These are phyloP conservation scores for Sporopachydermia quercuum DNA, from an alignment of 805 yeast species.

Conservation along the genomic window DNA sequence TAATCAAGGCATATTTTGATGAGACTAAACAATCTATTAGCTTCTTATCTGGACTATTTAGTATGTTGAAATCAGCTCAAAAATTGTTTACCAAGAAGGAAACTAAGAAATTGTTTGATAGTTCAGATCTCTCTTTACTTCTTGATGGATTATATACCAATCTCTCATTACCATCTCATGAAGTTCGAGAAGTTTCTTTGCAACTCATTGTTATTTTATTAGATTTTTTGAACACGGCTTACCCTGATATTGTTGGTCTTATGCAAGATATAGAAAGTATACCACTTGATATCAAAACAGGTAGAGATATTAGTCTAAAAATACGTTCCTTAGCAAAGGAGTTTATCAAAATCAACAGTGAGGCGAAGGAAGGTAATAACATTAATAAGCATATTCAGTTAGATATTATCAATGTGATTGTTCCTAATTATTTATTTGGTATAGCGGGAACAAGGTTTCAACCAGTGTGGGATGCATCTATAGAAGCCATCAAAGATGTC, in stretches of 20 bases:
- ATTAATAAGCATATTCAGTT: conserved; percentile 6
- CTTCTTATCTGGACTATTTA: not conserved
- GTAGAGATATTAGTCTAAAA: conserved; percentile 62
- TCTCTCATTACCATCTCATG: conserved; percentile 34
- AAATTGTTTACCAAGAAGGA: not conserved
- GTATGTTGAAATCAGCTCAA: not conserved
- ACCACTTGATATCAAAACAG: conserved; percentile 52
- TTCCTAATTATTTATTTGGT: conserved; percentile 47
- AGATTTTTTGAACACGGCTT: conserved; percentile 14
- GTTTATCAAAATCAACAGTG: conserved; percentile 21
- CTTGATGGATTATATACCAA: conserved; percentile 13
- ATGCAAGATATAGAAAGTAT: conserved; percentile 52
- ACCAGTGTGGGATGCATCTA: conserved; percentile 73
- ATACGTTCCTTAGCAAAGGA: conserved; percentile 41
- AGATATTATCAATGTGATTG: conserved; percentile 14
- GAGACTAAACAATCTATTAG: not conserved
- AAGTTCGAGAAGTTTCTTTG: conserved; percentile 35
- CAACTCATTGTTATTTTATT: conserved; percentile 25
- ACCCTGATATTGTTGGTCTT: conserved; percentile 30
- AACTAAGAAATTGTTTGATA: conserved; percentile 7
- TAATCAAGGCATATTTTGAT: not conserved
- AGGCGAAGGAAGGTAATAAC: conserved; percentile 11
- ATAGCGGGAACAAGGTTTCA: conserved; percentile 59
- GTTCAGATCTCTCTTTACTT: no score
- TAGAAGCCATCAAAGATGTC: conserved; percentile 39